Base-by-base conservation (phyloP, 192 early-diverging fungal species). In the Coemansia asiatica region DNA sequence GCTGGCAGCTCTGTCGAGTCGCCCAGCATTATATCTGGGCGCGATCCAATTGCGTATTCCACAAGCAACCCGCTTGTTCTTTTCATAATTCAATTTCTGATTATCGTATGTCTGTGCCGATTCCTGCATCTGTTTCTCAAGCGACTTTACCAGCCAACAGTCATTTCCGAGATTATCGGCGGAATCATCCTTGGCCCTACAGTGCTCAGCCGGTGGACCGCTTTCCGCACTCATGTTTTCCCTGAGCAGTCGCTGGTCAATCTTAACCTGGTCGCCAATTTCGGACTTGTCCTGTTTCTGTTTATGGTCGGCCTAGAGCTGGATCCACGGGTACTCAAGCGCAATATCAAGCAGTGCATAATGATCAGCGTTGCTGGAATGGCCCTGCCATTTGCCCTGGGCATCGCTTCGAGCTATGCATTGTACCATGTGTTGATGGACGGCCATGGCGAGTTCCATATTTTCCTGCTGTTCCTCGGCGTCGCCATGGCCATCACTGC, bases 401-500 rank as follows among this genome's bases (percentile, higher is more conserved):
- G 91, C 33, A 74, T 86, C 19, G 94, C 90, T 8, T 88, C 92
- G 12, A 86, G 87, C 67, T 87, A 89, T 55, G 85, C 89, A 22
- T 68, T 93, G 3, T 94, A 89, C 64, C 66, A 84, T 22, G 56
- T 85, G 10, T 64, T 89, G 22, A 74, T 83, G 26, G 58, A 84
- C 2, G 46, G 60, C 7, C 60, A 72, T 23, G 78, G 74, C 13
- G 57, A 74, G 3, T 95, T 92, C 74, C 64, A 74, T 16, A 89
- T 81, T 19, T 96, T 94, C 68, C 53, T 97, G 21, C 85, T 95
- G 56, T 97, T 95, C 74, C 79, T 85, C 23, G 94, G 94, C 46
- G 95, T 97, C 7, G 91, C 92, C 49, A 94, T 96, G 90, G 81
- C 90, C 31, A 94, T 96, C 65, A 97, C 94, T 0, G 94, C 95